Percentiles rank a stretch among this genome's conserved stretches.
Evolutionary conservation across 176 grass and related monocot genomes (phyloP).

Genomic region (Dactylis glomerata): DNA sequence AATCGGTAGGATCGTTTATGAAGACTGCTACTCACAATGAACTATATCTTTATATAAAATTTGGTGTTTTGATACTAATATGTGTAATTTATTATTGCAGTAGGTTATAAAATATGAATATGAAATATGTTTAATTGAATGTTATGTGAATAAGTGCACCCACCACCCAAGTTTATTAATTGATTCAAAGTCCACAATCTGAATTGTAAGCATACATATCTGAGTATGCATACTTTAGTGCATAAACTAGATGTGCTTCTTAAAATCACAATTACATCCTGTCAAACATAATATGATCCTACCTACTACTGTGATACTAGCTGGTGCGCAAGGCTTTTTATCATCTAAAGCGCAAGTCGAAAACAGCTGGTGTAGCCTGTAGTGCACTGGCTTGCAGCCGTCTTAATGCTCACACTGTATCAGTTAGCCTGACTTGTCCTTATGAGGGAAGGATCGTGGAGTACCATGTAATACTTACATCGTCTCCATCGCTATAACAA

Average conservation of each 20-base stretch:
- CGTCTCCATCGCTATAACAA: not conserved
- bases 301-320: not conserved
- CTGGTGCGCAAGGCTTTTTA: not conserved
- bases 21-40: not conserved
- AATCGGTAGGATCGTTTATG: not conserved
- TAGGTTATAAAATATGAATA: not conserved
- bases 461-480: not conserved
- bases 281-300: not conserved
- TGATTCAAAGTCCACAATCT: not conserved
- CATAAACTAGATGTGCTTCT: not conserved
- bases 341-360: not conserved
- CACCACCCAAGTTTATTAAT: not conserved
- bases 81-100: not conserved
- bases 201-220: not conserved
- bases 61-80: not conserved
- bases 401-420: not conserved
- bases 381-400: not conserved
- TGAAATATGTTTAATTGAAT: not conserved
- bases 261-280: not conserved
- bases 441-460: not conserved
- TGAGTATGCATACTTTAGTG: not conserved
- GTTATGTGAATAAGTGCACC: not conserved
- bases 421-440: not conserved
- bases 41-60: not conserved
- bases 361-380: not conserved